Evolutionary conservation across 208 protist genomes (phyloP), one percentile per base, ranked within the genome.

Genomic region (Trypanosoma brucei): DNA sequence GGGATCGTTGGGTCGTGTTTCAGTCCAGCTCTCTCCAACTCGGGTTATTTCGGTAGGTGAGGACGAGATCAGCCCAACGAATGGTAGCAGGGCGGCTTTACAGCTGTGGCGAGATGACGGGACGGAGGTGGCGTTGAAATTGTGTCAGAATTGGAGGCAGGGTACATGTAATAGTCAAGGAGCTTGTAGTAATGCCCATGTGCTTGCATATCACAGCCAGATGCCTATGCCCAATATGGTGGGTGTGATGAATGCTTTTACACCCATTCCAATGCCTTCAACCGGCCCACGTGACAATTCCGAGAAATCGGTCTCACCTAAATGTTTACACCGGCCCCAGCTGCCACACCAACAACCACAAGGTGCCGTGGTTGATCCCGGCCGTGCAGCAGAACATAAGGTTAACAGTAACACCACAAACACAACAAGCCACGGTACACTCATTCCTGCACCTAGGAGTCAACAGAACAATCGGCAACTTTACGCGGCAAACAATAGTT

Each of bases 41-140:
- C 59, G 72, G 0, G 53, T 78, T 44, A 44, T 88, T 1, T 71
- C 79, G 3, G 76, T 89, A 1, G 44, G 68, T 8, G 83, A 89
- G 60, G 84, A 91, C 36, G 87, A 91, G 56, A 54, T 93, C 14
- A 93, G 84, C 59, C 83, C 81, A 13, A 93, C 87, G 33, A 73
- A 87, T 68, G 87, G 87, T 34, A 91, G 82, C 65, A 81, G 84
- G 62, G 72, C 72, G 13, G 84, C 84, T 52, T 85, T 88, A 46
- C 81, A 81, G 7, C 64, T 86, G 0, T 81, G 81, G 54, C 75
- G 81, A 3, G 78, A 88, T 39, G 87, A 79, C 9, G 81, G 86
- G 60, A 61, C 84, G 35, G 84, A 91, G 33, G 65, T 67, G 3
- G 70, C 73, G 5, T 69, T 93, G 70, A 82, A 83, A 70, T 64